A percentile compares a stretch with the other conserved stretches of the same genome.
Conservation (phyloP, 2,329 filamentous ascomycete genomes). For the Plenodomus tracheiphilus region DNA sequence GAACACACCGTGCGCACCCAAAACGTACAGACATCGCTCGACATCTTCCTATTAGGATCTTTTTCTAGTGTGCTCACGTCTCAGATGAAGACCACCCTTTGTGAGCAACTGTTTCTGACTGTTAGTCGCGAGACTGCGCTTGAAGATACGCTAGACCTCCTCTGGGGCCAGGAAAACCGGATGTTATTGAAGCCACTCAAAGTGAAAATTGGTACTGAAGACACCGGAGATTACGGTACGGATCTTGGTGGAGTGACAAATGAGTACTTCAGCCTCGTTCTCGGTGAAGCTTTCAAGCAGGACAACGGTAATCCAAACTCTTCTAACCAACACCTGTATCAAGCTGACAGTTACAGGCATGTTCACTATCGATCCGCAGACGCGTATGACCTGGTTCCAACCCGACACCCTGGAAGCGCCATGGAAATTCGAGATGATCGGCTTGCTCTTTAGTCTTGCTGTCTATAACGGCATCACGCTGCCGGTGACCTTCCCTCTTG, state of each 20-base stretch:
- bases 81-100: conserved; percentile 40
- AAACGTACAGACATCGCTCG: conserved; percentile 32
- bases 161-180: conserved; percentile 82
- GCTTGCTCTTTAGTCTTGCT: conserved; percentile 84
- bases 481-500: conserved; percentile 84
- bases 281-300: conserved; percentile 77
- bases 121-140: conserved; percentile 49
- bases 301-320: conserved; percentile 61
- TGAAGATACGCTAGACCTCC: conserved; percentile 69
- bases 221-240: conserved; percentile 79
- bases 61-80: conserved; percentile 31
- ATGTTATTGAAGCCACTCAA: conserved; percentile 86
- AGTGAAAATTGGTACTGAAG: conserved; percentile 76
- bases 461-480: conserved; percentile 92
- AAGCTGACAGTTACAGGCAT: conserved; percentile 53
- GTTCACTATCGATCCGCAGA: conserved; percentile 77
- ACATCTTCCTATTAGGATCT: conserved; percentile 25
- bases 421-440: conserved; percentile 89
- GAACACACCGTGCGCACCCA: conserved; percentile 51
- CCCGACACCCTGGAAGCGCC: conserved; percentile 79
- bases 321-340: neutral
- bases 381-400: conserved; percentile 84
- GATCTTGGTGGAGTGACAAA: conserved; percentile 96
- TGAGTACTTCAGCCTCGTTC: conserved; percentile 87
- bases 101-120: conserved; percentile 49